Conservation (phyloP, 2,329 filamentous ascomycete species). For the Aureobasidium melanogenum region DNA sequence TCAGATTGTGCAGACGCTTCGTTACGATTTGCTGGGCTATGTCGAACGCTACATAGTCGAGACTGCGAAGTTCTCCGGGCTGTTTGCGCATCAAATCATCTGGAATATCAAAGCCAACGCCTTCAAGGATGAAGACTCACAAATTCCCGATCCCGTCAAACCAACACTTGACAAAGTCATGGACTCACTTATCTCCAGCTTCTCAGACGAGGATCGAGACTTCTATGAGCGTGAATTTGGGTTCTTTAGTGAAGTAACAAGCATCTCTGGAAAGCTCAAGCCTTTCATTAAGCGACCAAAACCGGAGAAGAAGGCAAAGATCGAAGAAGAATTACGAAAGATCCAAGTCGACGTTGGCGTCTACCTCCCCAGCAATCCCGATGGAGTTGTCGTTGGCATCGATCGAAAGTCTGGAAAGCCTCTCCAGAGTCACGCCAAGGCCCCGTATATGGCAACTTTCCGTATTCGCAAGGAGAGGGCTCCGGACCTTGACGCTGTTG, state of each 20-base stretch:
- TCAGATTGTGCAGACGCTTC: slow-evolving; percentile 90
- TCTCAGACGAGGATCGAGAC: slow-evolving; percentile 64
- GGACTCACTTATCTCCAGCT: slow-evolving; percentile 71
- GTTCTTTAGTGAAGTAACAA: slow-evolving; percentile 97
- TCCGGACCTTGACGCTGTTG: slow-evolving; percentile 42
- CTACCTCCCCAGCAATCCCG: slow-evolving; percentile 93
- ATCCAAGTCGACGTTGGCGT: slow-evolving; percentile 96
- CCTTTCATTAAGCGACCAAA: slow-evolving; percentile 88
- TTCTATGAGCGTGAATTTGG: slow-evolving; percentile 94
- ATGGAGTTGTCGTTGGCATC: slow-evolving; percentile 94
- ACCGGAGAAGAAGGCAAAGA: slow-evolving; percentile 97
- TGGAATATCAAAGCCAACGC: slow-evolving; percentile 99
- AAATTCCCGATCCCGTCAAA: slow-evolving; percentile 86
- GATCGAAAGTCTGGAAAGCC: slow-evolving; percentile 97
- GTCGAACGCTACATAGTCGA: slow-evolving; percentile 95
- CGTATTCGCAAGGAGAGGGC: slow-evolving; percentile 73
- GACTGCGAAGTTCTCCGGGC: slow-evolving; percentile 92
- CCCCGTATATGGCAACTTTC: slow-evolving; percentile 98
- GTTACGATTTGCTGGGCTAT: slow-evolving; percentile 88
- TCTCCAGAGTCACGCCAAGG: slow-evolving; percentile 94
- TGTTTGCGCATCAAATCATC: slow-evolving; percentile 98
- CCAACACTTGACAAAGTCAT: slow-evolving; percentile 88
- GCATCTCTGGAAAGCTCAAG: slow-evolving; percentile 89
- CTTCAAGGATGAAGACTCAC: slow-evolving; percentile 91
- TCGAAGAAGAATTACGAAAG: slow-evolving; percentile 94